Evolutionary conservation across 352 stramenopile genomes (phyloP).

Genomic region (Globisporangium takayamanum): DNA sequence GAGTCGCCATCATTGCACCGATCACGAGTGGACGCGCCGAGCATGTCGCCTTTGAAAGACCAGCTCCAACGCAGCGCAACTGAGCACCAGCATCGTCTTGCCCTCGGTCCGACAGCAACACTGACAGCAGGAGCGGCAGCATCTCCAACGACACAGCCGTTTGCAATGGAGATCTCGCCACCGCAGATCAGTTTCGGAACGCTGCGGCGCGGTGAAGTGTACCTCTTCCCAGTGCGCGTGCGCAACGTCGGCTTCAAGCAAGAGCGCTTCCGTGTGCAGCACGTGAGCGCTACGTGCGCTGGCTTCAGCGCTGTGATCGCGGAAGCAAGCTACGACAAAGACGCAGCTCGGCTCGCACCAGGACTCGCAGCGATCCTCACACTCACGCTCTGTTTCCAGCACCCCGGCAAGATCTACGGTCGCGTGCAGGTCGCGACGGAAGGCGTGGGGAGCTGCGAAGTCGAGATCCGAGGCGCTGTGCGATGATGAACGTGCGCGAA

Average conservation of each 20-base stretch:
- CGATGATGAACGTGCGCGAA: slow-evolving; percentile 11
- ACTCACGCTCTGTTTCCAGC: slow-evolving; percentile 52
- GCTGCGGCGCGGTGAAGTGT: slow-evolving; percentile 42
- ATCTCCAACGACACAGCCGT: slow-evolving; percentile 26
- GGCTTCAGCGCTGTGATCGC: slow-evolving; percentile 35
- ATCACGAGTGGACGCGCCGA: neutral
- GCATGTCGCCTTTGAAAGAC: slow-evolving; percentile 3
- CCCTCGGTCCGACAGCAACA: neutral
- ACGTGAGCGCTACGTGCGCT: slow-evolving; percentile 31
- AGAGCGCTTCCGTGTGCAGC: slow-evolving; percentile 60
- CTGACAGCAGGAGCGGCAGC: neutral
- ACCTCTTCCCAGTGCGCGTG: slow-evolving; percentile 56
- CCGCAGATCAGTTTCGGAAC: slow-evolving; percentile 30
- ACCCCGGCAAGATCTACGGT: slow-evolving; percentile 36
- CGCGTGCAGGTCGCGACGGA: slow-evolving; percentile 49
- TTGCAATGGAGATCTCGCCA: slow-evolving; percentile 58
- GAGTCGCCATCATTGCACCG: neutral
- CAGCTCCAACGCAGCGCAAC: neutral
- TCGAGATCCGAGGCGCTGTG: slow-evolving; percentile 45
- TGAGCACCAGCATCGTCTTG: neutral
- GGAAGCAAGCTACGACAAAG: slow-evolving; percentile 51
- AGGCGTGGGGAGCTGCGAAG: slow-evolving; percentile 31
- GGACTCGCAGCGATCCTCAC: slow-evolving; percentile 58
- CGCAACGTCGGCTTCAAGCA: slow-evolving; percentile 62
- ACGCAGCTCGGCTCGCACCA: slow-evolving; percentile 42